Evolutionary conservation across 2,329 filamentous ascomycete species (phyloP).

Genomic region (Ploettnerulaceae sp.): DNA sequence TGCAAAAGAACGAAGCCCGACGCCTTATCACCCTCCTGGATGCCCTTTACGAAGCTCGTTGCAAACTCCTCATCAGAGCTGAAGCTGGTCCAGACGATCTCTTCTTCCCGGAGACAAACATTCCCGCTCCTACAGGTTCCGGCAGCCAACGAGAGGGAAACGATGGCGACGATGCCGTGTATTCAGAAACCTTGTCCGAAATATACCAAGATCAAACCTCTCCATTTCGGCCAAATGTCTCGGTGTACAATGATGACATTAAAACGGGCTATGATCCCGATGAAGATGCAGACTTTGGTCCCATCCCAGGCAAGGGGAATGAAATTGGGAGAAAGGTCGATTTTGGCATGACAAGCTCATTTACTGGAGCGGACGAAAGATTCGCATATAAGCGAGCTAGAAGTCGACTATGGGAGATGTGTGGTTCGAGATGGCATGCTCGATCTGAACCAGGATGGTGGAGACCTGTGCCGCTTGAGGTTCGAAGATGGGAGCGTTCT

Average conservation of each 20-base stretch:
- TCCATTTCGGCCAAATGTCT: conserved; percentile 75
- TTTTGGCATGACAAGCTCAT: conserved; percentile 61
- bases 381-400: conserved; percentile 77
- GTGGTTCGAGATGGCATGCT: conserved; percentile 66
- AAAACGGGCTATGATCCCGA: conserved; percentile 50
- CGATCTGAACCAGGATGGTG: conserved; percentile 59
- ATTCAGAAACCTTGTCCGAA: conserved; percentile 64
- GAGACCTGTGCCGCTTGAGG: conserved; percentile 58
- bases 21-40: conserved; percentile 77
- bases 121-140: conserved; percentile 10
- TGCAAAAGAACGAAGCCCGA: conserved; percentile 75
- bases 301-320: conserved; percentile 31
- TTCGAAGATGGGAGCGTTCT: conserved; percentile 60
- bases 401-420: conserved; percentile 79
- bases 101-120: conserved; percentile 63
- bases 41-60: conserved; percentile 75
- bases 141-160: conserved; percentile 37
- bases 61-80: conserved; percentile 67
- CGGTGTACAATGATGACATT: conserved; percentile 50
- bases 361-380: conserved; percentile 76
- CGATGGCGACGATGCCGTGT: conserved; percentile 47
- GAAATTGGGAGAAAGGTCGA: conserved; percentile 44
- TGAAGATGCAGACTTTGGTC: conserved; percentile 51
- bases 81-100: conserved; percentile 64
- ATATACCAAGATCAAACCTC: conserved; percentile 73